Conservation (phyloP, 352 stramenopile genomes). For the Albugo candida region DNA sequence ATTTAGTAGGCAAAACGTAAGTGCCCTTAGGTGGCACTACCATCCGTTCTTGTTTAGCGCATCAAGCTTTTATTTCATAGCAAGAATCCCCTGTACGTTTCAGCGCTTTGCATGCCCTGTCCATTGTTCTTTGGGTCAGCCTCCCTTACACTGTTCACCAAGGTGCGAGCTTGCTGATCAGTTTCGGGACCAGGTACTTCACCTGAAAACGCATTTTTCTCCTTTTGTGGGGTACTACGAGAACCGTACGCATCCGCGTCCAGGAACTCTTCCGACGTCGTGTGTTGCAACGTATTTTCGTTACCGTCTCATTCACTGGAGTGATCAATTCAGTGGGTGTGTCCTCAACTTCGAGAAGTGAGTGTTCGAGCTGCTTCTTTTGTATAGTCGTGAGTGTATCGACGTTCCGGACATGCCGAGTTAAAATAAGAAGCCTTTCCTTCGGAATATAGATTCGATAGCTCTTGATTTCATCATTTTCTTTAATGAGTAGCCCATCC, state of each 20-base stretch:
- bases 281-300: too few relatives aligned
- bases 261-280: too few relatives aligned
- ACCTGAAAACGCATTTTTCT: too few relatives aligned
- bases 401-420: too few relatives aligned
- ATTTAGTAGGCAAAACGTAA: background rate
- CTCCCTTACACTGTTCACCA: too few relatives aligned
- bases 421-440: background rate
- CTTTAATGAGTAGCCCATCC: conserved; percentile 3
- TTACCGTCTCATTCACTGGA: too few relatives aligned
- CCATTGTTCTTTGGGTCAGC: background rate
- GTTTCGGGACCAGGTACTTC: too few relatives aligned
- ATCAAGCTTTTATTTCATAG: background rate
- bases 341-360: background rate
- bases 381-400: background rate
- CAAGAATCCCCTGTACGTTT: background rate
- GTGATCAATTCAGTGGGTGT: too few relatives aligned
- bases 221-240: too few relatives aligned
- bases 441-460: conserved; percentile 3
- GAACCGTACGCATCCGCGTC: too few relatives aligned
- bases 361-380: background rate
- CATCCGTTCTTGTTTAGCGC: background rate
- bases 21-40: background rate
- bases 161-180: too few relatives aligned
- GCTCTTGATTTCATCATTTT: conserved; percentile 6
- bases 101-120: background rate